phyloP scores from a whole-genome alignment of 768 basidiomycete species.

The Suillus subluteus region DNA sequence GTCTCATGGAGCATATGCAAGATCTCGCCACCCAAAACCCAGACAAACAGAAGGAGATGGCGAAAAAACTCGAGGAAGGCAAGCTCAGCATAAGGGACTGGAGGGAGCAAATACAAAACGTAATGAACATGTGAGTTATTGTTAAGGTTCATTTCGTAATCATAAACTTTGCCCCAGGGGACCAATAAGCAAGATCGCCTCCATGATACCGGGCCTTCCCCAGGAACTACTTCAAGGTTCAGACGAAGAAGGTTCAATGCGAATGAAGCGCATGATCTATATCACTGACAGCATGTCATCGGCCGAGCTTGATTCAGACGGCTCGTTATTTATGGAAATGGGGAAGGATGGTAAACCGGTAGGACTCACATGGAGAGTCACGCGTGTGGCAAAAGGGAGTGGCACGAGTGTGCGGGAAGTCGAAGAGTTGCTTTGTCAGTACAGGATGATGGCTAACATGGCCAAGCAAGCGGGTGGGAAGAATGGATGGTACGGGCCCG shows the following conservation, averaged over 20 bases:
- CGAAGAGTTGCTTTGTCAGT: constrained; percentile 96
- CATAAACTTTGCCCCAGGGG: constrained; percentile 62
- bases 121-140: constrained; percentile 91
- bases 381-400: constrained; percentile 88
- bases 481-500: constrained; percentile 77
- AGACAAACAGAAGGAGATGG: constrained; percentile 97
- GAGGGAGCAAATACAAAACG: constrained; percentile 95
- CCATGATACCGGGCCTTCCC: constrained; percentile 97
- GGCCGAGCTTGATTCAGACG: constrained; percentile 92
- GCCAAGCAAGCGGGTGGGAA: constrained; percentile 98
- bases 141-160: constrained; percentile 8
- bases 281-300: constrained; percentile 99
- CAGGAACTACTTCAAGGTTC: constrained; percentile 89
- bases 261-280: constrained; percentile 98
- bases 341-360: constrained; percentile 83
- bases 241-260: constrained; percentile 88
- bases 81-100: constrained; percentile 97
- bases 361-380: constrained; percentile 89
- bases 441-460: constrained; percentile 99
- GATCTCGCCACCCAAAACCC: constrained; percentile 92
- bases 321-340: constrained; percentile 83
- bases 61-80: constrained; percentile 96
- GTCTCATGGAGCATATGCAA: constrained; percentile 98
- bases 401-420: constrained; percentile 96
- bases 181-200: constrained; percentile 97